Percentiles rank a stretch among this genome's conserved stretches.
Conservation (phyloP, 148 eudicot species). For the Nepenthes mirabilis region DNA sequence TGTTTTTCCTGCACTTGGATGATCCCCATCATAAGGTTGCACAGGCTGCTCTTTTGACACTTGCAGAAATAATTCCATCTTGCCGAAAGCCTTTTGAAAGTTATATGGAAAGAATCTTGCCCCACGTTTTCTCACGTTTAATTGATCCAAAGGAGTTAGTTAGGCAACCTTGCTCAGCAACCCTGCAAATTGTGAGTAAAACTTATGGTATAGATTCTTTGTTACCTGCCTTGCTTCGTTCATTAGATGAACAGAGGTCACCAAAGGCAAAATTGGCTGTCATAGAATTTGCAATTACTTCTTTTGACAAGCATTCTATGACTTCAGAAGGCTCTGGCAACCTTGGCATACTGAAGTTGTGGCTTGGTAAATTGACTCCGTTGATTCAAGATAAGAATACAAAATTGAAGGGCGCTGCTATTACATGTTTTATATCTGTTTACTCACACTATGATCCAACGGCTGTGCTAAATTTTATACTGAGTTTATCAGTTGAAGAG, state of each 20-base stretch:
- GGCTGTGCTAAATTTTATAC: conserved; percentile 75
- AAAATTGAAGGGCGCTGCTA: conserved; percentile 85
- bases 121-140: conserved; percentile 87
- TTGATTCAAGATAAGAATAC: conserved; percentile 87
- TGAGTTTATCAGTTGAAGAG: conserved; percentile 87
- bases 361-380: conserved; percentile 93
- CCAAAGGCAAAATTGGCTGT: conserved; percentile 98
- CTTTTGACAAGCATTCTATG: conserved; percentile 74
- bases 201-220: conserved; percentile 90
- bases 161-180: conserved; percentile 81
- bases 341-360: conserved; percentile 73
- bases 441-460: conserved; percentile 79
- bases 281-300: conserved; percentile 81
- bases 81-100: conserved; percentile 91
- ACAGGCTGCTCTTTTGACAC: conserved; percentile 97
- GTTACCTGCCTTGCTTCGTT: conserved; percentile 91
- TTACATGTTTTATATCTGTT: conserved; percentile 83
- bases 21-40: conserved; percentile 99
- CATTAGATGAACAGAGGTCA: conserved; percentile 93
- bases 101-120: conserved; percentile 92
- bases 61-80: conserved; percentile 86
- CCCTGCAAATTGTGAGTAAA: conserved; percentile 77
- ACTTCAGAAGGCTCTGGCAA: conserved; percentile 73
- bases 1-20: conserved; percentile 92
- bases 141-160: conserved; percentile 95